Conservation (phyloP, 2,329 filamentous ascomycete genomes). For the Penicillium griseofulvum region DNA sequence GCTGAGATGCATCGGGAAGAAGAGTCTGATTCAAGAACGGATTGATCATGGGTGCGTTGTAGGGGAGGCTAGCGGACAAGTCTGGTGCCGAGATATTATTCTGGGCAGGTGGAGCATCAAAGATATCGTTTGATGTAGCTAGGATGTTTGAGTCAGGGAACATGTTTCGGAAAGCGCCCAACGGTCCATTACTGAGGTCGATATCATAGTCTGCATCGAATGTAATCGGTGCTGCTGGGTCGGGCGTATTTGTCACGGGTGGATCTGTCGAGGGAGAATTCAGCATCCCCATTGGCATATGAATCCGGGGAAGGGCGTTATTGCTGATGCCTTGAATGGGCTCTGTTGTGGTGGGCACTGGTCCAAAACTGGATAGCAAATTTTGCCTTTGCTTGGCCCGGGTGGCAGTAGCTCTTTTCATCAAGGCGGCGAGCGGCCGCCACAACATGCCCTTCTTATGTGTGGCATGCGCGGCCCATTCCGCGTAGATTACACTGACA, state of each 20-base stretch:
- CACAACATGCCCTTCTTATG: slow-evolving; percentile 59
- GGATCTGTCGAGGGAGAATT: slow-evolving; percentile 3
- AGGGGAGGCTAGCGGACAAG: slow-evolving; percentile 11
- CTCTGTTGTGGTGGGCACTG: slow-evolving; percentile 7
- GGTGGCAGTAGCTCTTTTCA: slow-evolving; percentile 57
- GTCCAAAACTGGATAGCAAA: slow-evolving; percentile 21
- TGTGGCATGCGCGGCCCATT: slow-evolving; percentile 35
- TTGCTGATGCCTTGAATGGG: slow-evolving; percentile 5
- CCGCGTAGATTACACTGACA: slow-evolving; percentile 48
- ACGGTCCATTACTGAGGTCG: slow-evolving; percentile 27
- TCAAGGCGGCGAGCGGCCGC: slow-evolving; percentile 61
- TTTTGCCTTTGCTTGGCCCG: slow-evolving; percentile 50
- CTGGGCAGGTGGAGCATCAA: slow-evolving; percentile 13
- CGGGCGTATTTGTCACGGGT: slow-evolving; percentile 1
- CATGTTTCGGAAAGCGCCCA: slow-evolving; percentile 25
- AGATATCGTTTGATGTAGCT: slow-evolving; percentile 9
- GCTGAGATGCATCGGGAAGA: slow-evolving; percentile 14
- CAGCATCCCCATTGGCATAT: slow-evolving; percentile 11
- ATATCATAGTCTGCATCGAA: slow-evolving; percentile 18
- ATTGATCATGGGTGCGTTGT: slow-evolving; percentile 12
- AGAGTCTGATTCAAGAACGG: slow-evolving; percentile 17
- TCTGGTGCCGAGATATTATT: slow-evolving; percentile 7
- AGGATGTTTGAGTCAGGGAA: slow-evolving; percentile 31
- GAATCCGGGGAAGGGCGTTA: slow-evolving; percentile 23
- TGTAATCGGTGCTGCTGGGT: not conserved